Evolutionary conservation across 352 stramenopile genomes (phyloP).

Genomic region (Nothophytophthora sp.): DNA sequence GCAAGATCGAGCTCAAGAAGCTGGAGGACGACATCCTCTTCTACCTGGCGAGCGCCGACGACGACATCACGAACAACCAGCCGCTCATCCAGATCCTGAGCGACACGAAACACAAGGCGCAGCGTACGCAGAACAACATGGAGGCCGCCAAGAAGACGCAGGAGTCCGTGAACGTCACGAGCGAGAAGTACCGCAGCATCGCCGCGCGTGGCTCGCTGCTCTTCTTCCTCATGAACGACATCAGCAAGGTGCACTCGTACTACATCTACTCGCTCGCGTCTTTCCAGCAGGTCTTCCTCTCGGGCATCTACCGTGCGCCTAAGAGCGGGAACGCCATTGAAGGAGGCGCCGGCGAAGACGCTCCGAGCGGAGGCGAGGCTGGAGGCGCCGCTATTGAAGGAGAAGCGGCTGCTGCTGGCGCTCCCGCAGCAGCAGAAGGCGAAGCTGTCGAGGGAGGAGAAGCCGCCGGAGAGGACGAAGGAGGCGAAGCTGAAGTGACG

Average conservation of each 20-base stretch:
- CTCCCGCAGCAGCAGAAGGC: slow-evolving; percentile 13
- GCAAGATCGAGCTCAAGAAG: slow-evolving; percentile 97
- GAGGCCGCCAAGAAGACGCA: slow-evolving; percentile 93
- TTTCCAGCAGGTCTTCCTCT: slow-evolving; percentile 96
- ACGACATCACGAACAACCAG: slow-evolving; percentile 98
- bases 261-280: slow-evolving; percentile 97
- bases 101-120: slow-evolving; percentile 94
- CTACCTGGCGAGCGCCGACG: slow-evolving; percentile 94
- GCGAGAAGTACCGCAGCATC: slow-evolving; percentile 95
- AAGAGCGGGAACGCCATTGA: slow-evolving; percentile 35
- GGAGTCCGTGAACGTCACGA: slow-evolving; percentile 92
- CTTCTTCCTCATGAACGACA: slow-evolving; percentile 98
- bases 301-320: slow-evolving; percentile 92
- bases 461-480: slow-evolving; percentile 23
- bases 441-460: slow-evolving; percentile 30
- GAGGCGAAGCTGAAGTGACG: slow-evolving; percentile 20
- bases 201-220: slow-evolving; percentile 92
- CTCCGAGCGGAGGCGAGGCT: slow-evolving; percentile 22
- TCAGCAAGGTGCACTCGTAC: slow-evolving; percentile 97
- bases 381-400: slow-evolving; percentile 41
- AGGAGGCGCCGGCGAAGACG: not conserved
- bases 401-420: slow-evolving; percentile 21
- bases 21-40: slow-evolving; percentile 95
- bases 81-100: slow-evolving; percentile 96
- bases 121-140: slow-evolving; percentile 92